These are phyloP conservation scores for Ogataea henricii DNA, from an alignment of 805 yeast genomes.

Conservation along the genomic window DNA sequence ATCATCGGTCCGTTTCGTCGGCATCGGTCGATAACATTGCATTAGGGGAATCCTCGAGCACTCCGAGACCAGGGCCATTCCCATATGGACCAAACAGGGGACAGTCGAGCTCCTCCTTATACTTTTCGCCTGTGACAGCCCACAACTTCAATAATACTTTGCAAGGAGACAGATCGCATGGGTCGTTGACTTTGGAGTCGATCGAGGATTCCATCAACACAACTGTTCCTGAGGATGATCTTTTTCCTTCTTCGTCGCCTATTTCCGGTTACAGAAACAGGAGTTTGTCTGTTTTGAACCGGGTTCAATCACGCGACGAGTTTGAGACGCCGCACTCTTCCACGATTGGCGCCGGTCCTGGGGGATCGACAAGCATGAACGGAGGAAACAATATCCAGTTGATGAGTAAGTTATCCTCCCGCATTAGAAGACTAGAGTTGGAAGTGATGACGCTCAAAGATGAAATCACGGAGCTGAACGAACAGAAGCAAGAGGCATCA, in stretches of 20 bases:
- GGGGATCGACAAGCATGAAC: constrained; percentile 15
- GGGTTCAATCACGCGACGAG: constrained; percentile 22
- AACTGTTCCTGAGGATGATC: constrained; percentile 16
- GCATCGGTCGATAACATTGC: constrained; percentile 36
- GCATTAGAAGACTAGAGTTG: constrained; percentile 75
- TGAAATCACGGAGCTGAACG: constrained; percentile 53
- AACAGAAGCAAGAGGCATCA: constrained; percentile 67
- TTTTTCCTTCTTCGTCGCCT: constrained; percentile 23
- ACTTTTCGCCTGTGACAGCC: constrained; percentile 11
- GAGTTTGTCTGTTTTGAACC: constrained; percentile 14
- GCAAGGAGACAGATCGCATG: constrained; percentile 9
- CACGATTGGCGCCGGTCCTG: constrained; percentile 24
- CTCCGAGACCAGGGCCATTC: constrained; percentile 38
- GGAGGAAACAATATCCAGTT: constrained; percentile 52
- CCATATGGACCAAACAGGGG: constrained; percentile 8
- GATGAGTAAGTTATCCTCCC: constrained; percentile 72
- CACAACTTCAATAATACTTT: background rate
- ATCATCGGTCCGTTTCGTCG: constrained; percentile 30
- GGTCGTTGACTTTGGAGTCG: constrained; percentile 15
- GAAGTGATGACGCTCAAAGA: constrained; percentile 69
- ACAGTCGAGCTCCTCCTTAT: constrained; percentile 13
- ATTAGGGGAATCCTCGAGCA: constrained; percentile 51
- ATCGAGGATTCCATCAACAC: constrained; percentile 15
- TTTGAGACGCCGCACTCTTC: constrained; percentile 27
- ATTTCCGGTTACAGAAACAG: constrained; percentile 12